Evolutionary conservation across 2,329 filamentous ascomycete genomes (phyloP).

Genomic region (Aureobasidium sp.): DNA sequence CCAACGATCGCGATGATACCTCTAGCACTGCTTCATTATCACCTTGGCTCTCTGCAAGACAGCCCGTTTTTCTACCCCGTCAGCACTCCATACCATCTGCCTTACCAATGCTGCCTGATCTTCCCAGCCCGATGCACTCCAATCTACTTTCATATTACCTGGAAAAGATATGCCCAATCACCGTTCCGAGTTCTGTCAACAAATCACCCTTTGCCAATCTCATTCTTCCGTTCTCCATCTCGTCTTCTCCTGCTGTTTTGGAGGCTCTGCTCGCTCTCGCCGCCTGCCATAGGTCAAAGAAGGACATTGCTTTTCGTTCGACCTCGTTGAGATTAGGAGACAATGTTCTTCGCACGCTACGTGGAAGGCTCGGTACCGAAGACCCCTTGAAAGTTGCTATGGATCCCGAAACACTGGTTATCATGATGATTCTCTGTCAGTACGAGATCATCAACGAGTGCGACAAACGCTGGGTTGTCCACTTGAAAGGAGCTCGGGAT

Average conservation of each 20-base stretch:
- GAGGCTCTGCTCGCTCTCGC: constrained; percentile 34
- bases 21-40: constrained; percentile 15
- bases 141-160: constrained; percentile 36
- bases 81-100: neutral
- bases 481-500: constrained; percentile 42
- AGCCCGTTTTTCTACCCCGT: constrained; percentile 19
- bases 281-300: constrained; percentile 33
- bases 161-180: constrained; percentile 35
- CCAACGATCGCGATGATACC: neutral
- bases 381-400: constrained; percentile 20
- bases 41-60: constrained; percentile 11
- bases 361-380: constrained; percentile 27
- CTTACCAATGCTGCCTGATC: constrained; percentile 24
- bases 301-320: constrained; percentile 26
- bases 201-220: constrained; percentile 35
- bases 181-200: constrained; percentile 30
- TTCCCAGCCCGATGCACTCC: constrained; percentile 25
- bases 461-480: constrained; percentile 41
- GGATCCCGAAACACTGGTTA: constrained; percentile 32
- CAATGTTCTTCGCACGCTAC: constrained; percentile 31
- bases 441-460: constrained; percentile 38
- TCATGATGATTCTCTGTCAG: constrained; percentile 42
- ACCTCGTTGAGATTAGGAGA: constrained; percentile 33
- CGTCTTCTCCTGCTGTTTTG: constrained; percentile 32
- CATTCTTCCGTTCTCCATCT: constrained; percentile 33